phyloP scores from a whole-genome alignment of 345 rosid genomes.

The Dipteronia dyeriana region DNA sequence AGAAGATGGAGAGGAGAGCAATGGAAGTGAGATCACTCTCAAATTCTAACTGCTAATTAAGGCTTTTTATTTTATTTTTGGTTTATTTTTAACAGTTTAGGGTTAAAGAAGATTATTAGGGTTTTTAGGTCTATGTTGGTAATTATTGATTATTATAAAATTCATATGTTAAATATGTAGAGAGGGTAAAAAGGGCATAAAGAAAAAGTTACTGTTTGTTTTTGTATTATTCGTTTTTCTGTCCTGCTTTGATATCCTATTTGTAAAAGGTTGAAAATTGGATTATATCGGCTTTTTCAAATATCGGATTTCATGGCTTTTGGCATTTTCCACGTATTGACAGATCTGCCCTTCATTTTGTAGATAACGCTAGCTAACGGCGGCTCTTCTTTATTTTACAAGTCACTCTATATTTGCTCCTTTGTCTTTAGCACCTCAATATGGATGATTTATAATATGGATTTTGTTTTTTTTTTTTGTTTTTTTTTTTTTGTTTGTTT shows the following conservation, averaged over 20 bases:
- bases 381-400: no score
- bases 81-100: constrained; percentile 22
- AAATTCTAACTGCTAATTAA: constrained; percentile 53
- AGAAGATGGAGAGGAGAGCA: constrained; percentile 75
- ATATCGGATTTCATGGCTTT: constrained; percentile 20
- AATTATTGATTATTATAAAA: constrained; percentile 12
- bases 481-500: no score
- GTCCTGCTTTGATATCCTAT: constrained; percentile 6
- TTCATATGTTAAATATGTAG: constrained; percentile 20
- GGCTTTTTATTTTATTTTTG: not conserved
- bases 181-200: constrained; percentile 31
- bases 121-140: not conserved
- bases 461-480: no score
- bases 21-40: constrained; percentile 90
- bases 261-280: constrained; percentile 20
- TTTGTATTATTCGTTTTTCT: not conserved
- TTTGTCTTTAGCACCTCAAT: not conserved
- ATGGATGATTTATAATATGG: not conserved
- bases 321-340: constrained; percentile 16
- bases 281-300: constrained; percentile 13
- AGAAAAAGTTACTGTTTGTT: constrained; percentile 27
- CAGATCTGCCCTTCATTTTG: constrained; percentile 24
- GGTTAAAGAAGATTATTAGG: constrained; percentile 21
- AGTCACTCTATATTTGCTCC: no score
- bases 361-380: not conserved